A percentile compares a stretch with the other conserved stretches of the same genome.
These are phyloP conservation scores for Conringia planisiliqua DNA, from an alignment of 345 rosid genomes.

Conservation along the genomic window DNA sequence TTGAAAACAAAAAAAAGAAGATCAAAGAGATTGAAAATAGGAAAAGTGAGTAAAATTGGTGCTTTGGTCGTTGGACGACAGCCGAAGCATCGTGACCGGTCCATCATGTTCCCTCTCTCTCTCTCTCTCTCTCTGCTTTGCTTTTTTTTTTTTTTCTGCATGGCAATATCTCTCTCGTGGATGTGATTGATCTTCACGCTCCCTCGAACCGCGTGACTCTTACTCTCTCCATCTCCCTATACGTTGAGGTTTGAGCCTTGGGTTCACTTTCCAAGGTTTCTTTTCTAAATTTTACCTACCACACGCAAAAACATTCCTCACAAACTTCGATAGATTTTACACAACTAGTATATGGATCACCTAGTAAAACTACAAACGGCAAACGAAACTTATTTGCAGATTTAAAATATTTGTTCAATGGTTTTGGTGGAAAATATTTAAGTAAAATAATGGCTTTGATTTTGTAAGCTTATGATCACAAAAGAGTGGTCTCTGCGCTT, in stretches of 20 bases:
- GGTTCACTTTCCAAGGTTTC: constrained; percentile 28
- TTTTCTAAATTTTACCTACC: constrained; percentile 8
- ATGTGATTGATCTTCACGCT: constrained; percentile 35
- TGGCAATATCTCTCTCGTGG: constrained; percentile 43
- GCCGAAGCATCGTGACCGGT: constrained; percentile 52
- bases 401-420: not conserved
- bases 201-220: constrained; percentile 32
- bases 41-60: constrained; percentile 41
- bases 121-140: not conserved
- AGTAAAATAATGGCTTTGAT: no score
- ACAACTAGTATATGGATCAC: no score
- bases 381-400: no score
- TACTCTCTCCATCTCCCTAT: not conserved
- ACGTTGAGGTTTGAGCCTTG: constrained; percentile 23
- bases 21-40: constrained; percentile 19
- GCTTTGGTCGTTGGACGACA: constrained; percentile 39
- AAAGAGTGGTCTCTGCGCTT: no score
- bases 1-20: not conserved
- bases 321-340: constrained; percentile 9
- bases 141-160: constrained; percentile 39
- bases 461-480: no score
- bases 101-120: constrained; percentile 37
- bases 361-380: no score
- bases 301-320: constrained; percentile 25
- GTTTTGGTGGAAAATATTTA: not conserved